A percentile compares a stretch with the other conserved stretches of the same genome.
Conservation (phyloP, 192 early-diverging fungal species). For the Kappamyces sp. region DNA sequence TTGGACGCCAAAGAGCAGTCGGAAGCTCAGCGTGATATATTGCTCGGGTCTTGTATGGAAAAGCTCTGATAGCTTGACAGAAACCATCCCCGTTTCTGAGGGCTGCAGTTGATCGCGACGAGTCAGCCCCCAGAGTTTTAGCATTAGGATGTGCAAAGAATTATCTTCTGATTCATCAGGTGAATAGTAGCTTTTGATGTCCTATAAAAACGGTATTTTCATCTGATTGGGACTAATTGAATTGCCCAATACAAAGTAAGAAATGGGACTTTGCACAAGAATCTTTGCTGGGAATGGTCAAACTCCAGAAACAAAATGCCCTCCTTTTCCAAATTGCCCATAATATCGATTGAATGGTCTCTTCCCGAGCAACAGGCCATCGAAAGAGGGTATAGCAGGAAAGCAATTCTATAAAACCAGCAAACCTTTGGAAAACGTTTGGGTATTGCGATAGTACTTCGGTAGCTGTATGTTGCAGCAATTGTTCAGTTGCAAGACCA, state of each 20-base stretch:
- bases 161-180: too few relatives aligned
- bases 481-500: too few relatives aligned
- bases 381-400: too few relatives aligned
- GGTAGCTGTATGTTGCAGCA: not conserved
- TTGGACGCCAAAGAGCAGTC: not conserved
- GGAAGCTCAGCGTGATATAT: not conserved
- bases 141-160: slow-evolving; percentile 4
- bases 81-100: not conserved
- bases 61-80: not conserved
- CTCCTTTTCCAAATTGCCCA: not conserved
- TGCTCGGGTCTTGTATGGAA: not conserved
- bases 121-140: slow-evolving; percentile 6
- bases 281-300: too few relatives aligned
- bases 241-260: too few relatives aligned
- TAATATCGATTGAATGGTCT: too few relatives aligned
- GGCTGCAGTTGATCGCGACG: not conserved
- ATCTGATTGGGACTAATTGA: slow-evolving; percentile 1
- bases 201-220: slow-evolving; percentile 7
- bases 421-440: slow-evolving; percentile 3
- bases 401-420: too few relatives aligned
- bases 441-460: not conserved
- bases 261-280: too few relatives aligned
- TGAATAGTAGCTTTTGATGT: slow-evolving; percentile 13
- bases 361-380: too few relatives aligned
- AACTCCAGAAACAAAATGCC: too few relatives aligned